Percentiles rank a stretch among this genome's conserved stretches.
These are phyloP conservation scores for Macrotyloma uniflorum DNA, from an alignment of 306 rosid genomes.

Conservation along the genomic window DNA sequence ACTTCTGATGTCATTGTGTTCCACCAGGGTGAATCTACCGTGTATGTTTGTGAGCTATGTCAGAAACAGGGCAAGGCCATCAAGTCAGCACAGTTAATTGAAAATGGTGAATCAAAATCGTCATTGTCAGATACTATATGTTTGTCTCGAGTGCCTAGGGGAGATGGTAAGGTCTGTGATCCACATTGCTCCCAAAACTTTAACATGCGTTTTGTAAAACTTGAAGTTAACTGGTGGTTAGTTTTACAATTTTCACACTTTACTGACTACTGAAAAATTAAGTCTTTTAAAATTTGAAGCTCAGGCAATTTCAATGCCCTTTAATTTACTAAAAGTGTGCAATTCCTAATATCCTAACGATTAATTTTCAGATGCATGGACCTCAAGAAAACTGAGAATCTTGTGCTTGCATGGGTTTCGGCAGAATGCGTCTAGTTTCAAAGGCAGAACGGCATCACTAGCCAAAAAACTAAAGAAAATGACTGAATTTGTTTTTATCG, in stretches of 20 bases:
- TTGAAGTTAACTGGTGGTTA: slow-evolving; percentile 12
- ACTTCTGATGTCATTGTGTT: slow-evolving; percentile 40
- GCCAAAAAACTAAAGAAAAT: slow-evolving; percentile 79
- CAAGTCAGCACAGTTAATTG: slow-evolving; percentile 41
- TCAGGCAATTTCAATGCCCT: slow-evolving; percentile 5
- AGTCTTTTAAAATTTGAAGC: slow-evolving; percentile 24
- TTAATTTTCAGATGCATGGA: slow-evolving; percentile 55
- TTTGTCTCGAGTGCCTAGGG: slow-evolving; percentile 49
- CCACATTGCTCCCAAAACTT: slow-evolving; percentile 26
- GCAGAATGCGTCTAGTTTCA: slow-evolving; percentile 87
- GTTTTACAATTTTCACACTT: neutral
- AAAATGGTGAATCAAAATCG: slow-evolving; percentile 44
- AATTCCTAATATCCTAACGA: slow-evolving; percentile 28
- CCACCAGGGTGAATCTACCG: slow-evolving; percentile 54
- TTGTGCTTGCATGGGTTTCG: slow-evolving; percentile 95
- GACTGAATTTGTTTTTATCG: slow-evolving; percentile 69
- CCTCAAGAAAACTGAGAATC: slow-evolving; percentile 70
- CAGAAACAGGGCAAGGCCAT: slow-evolving; percentile 69
- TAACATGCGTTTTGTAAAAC: neutral
- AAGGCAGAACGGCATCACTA: slow-evolving; percentile 86
- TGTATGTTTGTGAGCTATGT: slow-evolving; percentile 78
- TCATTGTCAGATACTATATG: slow-evolving; percentile 33
- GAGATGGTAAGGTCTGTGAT: slow-evolving; percentile 82
- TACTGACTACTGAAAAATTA: slow-evolving; percentile 3
- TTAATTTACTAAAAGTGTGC: slow-evolving; percentile 17